These are phyloP conservation scores for Diplocarpon rosae DNA, from an alignment of 2,329 filamentous ascomycete species.

Conservation along the genomic window DNA sequence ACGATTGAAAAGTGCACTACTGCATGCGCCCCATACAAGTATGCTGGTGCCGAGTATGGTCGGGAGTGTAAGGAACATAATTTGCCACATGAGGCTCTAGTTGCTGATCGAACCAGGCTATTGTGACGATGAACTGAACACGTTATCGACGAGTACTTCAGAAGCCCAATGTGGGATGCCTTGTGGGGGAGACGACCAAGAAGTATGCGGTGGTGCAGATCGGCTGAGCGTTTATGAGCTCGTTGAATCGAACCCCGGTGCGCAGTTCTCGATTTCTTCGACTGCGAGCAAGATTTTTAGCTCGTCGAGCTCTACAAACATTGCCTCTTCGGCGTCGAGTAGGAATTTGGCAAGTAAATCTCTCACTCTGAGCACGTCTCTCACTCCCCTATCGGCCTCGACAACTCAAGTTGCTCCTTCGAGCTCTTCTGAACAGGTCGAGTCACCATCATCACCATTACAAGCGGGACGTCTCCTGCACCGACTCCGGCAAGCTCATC, in stretches of 20 bases:
- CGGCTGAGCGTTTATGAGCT: background rate
- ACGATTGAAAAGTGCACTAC: slow-evolving; percentile 23
- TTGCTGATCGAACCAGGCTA: background rate
- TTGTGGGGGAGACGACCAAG: background rate
- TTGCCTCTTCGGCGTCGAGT: background rate
- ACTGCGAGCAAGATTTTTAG: background rate
- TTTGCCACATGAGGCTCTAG: background rate
- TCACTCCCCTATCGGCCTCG: too few relatives aligned
- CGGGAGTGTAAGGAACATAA: slow-evolving; percentile 16
- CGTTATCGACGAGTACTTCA: background rate
- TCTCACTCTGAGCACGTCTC: too few relatives aligned
- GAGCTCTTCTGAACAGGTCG: background rate
- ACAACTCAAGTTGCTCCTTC: too few relatives aligned
- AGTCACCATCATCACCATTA: background rate
- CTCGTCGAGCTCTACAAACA: background rate
- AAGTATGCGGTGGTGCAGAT: background rate
- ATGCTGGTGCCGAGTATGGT: slow-evolving; percentile 14
- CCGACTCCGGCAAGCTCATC: background rate
- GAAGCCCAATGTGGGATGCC: background rate
- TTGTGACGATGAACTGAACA: background rate
- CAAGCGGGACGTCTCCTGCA: background rate
- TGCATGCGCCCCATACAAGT: slow-evolving; percentile 9
- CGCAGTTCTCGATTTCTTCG: background rate
- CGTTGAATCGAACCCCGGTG: background rate
- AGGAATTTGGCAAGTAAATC: too few relatives aligned